These are phyloP conservation scores for Coemansia sp. DNA, from an alignment of 192 early-diverging fungal genomes.

Conservation along the genomic window DNA sequence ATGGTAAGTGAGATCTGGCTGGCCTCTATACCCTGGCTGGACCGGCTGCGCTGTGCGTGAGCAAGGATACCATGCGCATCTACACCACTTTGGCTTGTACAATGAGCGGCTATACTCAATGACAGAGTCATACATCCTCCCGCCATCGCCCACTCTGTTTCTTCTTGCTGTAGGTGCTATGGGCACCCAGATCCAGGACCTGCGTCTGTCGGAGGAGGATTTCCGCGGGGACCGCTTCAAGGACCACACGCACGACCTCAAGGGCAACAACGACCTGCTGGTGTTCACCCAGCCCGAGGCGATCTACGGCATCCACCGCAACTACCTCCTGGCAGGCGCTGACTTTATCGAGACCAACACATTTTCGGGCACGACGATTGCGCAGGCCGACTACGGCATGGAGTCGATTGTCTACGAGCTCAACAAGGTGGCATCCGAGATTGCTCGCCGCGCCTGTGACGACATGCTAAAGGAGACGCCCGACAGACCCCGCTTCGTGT, in stretches of 20 bases:
- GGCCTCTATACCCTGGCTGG: too few species aligned
- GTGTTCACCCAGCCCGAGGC: constrained; percentile 86
- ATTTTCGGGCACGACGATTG: constrained; percentile 88
- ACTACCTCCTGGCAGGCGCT: constrained; percentile 86
- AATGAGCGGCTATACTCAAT: too few species aligned
- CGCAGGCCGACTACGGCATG: constrained; percentile 87
- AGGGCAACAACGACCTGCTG: constrained; percentile 96
- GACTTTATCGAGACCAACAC: constrained; percentile 98
- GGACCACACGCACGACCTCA: constrained; percentile 77
- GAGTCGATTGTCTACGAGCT: constrained; percentile 86
- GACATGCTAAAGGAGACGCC: constrained; percentile 73
- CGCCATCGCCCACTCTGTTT: too few species aligned
- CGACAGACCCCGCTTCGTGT: constrained; percentile 85
- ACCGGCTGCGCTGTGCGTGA: too few species aligned
- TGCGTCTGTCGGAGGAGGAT: constrained; percentile 76
- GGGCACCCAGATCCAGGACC: constrained; percentile 88
- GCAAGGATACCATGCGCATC: too few species aligned
- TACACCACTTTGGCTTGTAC: too few species aligned
- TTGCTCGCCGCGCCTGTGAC: constrained; percentile 81
- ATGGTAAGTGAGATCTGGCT: constrained; percentile 60
- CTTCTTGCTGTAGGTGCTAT: constrained; percentile 68
- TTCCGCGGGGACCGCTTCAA: constrained; percentile 85
- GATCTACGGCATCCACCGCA: constrained; percentile 84
- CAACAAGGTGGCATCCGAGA: constrained; percentile 83
- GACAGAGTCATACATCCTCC: too few species aligned